Evolutionary conservation across 306 rosid species (phyloP).

Genomic region (Lablab purpureus): DNA sequence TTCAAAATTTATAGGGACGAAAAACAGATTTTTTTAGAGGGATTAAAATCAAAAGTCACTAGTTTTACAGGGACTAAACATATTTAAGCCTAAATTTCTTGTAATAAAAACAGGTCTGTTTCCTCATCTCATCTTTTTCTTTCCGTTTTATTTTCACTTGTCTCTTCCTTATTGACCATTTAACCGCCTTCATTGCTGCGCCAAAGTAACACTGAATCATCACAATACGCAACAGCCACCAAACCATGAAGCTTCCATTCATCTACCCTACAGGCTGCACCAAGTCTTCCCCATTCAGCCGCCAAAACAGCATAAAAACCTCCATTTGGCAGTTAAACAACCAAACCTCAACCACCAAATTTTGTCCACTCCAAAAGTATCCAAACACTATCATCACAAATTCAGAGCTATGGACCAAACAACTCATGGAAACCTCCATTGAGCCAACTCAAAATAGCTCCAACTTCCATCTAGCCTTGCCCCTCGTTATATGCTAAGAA

Average conservation of each 20-base stretch:
- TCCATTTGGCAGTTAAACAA: not conserved
- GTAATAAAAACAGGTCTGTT: not conserved
- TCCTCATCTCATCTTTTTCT: not conserved
- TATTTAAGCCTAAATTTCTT: too few species aligned
- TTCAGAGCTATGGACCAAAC: not conserved
- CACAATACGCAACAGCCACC: not conserved
- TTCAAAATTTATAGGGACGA: too few species aligned
- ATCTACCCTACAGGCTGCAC: not conserved
- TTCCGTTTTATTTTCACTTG: not conserved
- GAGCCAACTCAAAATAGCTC: not conserved
- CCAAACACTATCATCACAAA: conserved; percentile 3
- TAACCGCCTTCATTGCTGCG: not conserved
- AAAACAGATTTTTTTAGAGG: too few species aligned
- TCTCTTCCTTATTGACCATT: not conserved
- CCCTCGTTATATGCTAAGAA: not conserved
- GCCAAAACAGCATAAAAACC: not conserved
- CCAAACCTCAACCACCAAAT: conserved; percentile 10
- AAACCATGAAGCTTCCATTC: not conserved
- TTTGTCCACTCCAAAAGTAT: not conserved
- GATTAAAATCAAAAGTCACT: too few species aligned
- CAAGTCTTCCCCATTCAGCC: not conserved
- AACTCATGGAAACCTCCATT: not conserved
- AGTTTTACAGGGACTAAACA: too few species aligned
- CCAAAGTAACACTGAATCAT: not conserved
- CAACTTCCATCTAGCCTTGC: not conserved